Evolutionary conservation across 306 rosid species (phyloP), one percentile per base, ranked within the genome.

Genomic region (Inga laurina): DNA sequence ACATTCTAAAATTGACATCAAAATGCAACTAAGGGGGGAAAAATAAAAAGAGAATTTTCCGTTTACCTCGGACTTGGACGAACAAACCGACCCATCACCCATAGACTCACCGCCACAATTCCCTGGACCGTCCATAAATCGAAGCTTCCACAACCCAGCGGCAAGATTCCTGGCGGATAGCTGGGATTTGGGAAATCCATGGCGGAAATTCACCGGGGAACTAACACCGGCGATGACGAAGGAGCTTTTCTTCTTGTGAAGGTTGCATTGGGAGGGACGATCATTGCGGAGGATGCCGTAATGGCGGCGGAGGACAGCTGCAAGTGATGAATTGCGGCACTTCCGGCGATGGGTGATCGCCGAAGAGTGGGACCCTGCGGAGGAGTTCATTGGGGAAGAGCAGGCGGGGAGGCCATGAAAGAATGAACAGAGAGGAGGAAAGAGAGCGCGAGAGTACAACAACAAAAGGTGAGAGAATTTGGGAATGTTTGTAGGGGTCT

Each of bases 151-250:
- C 45, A 92, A 90, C 19, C 87, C 88, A 3, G 97, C 92, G 14
- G 94, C 92, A 35, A 92, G 92, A 78, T 83, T 86, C 62, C 97
- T 82, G 32, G 92, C 89, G 2, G 91, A 87, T 37, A 86, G 79
- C 51, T 62, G 18, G 18, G 22, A 46, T 30, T 82, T 79, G 0
- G 74, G 59, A 24, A 69, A 24, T 61, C 45, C 18, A 3, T 30
- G 74, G 3, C 12, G 79, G 80, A 68, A 81, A 34, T 52, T 79
- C 43, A 34, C 85, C 6, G 82, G 67, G 74, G 77, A 67, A 35
- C n/a, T 41, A 6, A 16, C n/a, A 2, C 44, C 1, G 8, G 8
- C 68, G 46, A 78, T 9, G 46, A 52, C 1, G 52, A 13, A 18
- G 21, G 74, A 27, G 44, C 13, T 57, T 34, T 57, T 61, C 27